phyloP scores from a whole-genome alignment of 2,329 filamentous ascomycete genomes.

The Fusarium newnesense region DNA sequence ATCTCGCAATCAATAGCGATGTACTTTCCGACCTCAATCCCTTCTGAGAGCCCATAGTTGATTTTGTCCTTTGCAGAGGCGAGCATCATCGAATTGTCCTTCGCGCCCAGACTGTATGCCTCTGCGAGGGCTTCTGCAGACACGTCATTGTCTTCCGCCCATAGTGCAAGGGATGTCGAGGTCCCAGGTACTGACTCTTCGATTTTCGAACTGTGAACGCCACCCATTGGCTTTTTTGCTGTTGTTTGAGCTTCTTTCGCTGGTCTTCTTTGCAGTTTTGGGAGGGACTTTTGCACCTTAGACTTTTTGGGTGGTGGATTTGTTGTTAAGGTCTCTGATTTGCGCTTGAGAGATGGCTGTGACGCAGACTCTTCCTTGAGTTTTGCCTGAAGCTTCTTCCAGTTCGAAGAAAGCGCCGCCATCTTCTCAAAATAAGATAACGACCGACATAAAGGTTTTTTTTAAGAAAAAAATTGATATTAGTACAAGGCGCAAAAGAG shows the following conservation, averaged over 20 bases:
- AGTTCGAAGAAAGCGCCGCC: slow-evolving; percentile 72
- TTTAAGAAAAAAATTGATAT: neutral
- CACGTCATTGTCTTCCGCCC: slow-evolving; percentile 70
- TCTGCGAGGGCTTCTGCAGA: slow-evolving; percentile 69
- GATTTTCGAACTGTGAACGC: slow-evolving; percentile 61
- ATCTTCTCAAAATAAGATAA: slow-evolving; percentile 37
- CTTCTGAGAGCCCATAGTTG: slow-evolving; percentile 71
- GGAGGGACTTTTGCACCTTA: slow-evolving; percentile 36
- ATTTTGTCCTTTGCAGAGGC: slow-evolving; percentile 61
- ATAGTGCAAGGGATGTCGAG: slow-evolving; percentile 67
- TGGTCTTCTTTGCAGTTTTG: slow-evolving; percentile 3
- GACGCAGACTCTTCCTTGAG: slow-evolving; percentile 60
- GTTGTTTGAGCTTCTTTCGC: slow-evolving; percentile 14
- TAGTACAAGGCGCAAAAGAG: slow-evolving; percentile 10
- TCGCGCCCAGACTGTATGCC: slow-evolving; percentile 67
- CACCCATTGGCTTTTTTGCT: slow-evolving; percentile 61
- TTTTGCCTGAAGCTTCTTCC: slow-evolving; percentile 79
- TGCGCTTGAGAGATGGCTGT: slow-evolving; percentile 55
- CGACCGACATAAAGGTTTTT: neutral
- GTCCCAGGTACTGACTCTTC: slow-evolving; percentile 53
- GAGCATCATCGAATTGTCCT: slow-evolving; percentile 60
- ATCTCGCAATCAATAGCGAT: slow-evolving; percentile 97
- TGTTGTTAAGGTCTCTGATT: slow-evolving; percentile 48
- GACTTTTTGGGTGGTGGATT: slow-evolving; percentile 44
- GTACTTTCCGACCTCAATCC: slow-evolving; percentile 84